Evolutionary conservation across 768 basidiomycete genomes (phyloP).

Genomic region (Tulasnella sp.): DNA sequence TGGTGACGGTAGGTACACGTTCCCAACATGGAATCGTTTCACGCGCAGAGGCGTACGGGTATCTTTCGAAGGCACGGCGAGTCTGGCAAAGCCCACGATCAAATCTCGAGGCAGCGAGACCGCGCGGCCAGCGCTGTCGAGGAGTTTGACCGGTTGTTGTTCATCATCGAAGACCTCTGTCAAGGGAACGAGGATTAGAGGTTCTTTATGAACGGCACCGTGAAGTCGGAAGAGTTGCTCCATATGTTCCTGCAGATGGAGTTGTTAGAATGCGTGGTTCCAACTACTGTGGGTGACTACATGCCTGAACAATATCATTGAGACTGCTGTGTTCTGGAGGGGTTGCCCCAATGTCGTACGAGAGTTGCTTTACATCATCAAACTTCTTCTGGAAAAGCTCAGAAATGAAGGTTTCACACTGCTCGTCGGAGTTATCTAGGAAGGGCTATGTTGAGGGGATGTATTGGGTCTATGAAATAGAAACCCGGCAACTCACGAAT

Average conservation of each 20-base stretch:
- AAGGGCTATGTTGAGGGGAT: background rate
- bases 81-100: slow-evolving; percentile 72
- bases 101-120: slow-evolving; percentile 70
- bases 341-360: slow-evolving; percentile 26
- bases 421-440: slow-evolving; percentile 26
- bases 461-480: background rate
- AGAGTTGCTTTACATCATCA: slow-evolving; percentile 27
- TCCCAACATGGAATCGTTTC: slow-evolving; percentile 76
- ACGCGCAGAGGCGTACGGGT: slow-evolving; percentile 49
- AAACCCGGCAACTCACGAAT: slow-evolving; percentile 55
- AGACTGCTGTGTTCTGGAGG: slow-evolving; percentile 24
- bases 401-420: slow-evolving; percentile 26
- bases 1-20: slow-evolving; percentile 56
- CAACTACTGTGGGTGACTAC: background rate
- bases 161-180: slow-evolving; percentile 55
- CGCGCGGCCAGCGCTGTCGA: slow-evolving; percentile 77
- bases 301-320: slow-evolving; percentile 23
- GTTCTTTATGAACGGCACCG: slow-evolving; percentile 84
- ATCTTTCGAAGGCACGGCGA: slow-evolving; percentile 64
- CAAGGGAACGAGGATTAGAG: slow-evolving; percentile 70
- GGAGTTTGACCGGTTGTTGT: slow-evolving; percentile 58
- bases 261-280: slow-evolving; percentile 32
- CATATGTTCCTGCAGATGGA: slow-evolving; percentile 72
- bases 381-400: slow-evolving; percentile 28
- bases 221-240: slow-evolving; percentile 78